A percentile compares a stretch with the other conserved stretches of the same genome.
phyloP scores from a whole-genome alignment of 2,329 filamentous ascomycete species.

The Alternaria sp. region DNA sequence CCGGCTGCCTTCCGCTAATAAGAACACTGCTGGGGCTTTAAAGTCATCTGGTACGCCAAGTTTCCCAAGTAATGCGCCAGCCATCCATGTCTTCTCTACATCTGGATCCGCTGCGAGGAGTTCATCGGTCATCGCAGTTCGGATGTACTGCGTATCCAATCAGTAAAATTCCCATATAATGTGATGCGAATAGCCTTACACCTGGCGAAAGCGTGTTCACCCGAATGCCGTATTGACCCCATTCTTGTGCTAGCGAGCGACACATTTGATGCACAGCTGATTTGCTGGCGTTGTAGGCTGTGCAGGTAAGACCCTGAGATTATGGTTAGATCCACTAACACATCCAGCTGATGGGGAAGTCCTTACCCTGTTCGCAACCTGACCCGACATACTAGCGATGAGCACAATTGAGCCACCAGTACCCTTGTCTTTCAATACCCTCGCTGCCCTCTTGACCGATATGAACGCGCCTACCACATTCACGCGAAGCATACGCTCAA shows the following conservation, averaged over 20 bases:
- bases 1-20: constrained; percentile 71
- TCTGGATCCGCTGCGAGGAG: constrained; percentile 55
- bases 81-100: constrained; percentile 63
- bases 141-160: constrained; percentile 32
- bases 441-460: constrained; percentile 44
- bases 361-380: constrained; percentile 22
- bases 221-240: constrained; percentile 37
- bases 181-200: not conserved
- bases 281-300: constrained; percentile 24
- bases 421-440: constrained; percentile 64
- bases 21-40: constrained; percentile 71
- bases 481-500: constrained; percentile 47
- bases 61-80: constrained; percentile 62
- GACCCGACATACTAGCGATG: constrained; percentile 52
- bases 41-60: constrained; percentile 66
- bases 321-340: not conserved
- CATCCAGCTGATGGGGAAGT: too few species aligned
- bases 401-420: constrained; percentile 69
- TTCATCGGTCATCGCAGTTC: constrained; percentile 49
- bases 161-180: not conserved
- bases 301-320: constrained; percentile 20
- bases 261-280: constrained; percentile 25
- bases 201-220: constrained; percentile 47
- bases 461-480: constrained; percentile 51
- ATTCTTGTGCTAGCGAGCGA: constrained; percentile 23